These are phyloP conservation scores for Coemansia sp. DNA, from an alignment of 192 early-diverging fungal genomes.

Conservation along the genomic window DNA sequence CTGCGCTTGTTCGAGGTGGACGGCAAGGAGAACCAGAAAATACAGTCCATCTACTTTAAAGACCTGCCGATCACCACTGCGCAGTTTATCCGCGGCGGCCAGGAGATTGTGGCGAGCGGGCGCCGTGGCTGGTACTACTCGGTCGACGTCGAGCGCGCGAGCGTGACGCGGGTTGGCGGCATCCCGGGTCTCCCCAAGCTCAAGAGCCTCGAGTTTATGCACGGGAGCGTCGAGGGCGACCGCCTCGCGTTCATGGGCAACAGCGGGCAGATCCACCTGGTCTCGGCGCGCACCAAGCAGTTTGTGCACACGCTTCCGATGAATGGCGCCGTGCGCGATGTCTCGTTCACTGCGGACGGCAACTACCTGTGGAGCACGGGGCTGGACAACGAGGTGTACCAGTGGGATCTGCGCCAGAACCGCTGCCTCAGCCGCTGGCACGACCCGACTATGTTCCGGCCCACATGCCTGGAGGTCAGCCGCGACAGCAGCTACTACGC, in stretches of 20 bases:
- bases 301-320: constrained; percentile 88
- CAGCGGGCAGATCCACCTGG: constrained; percentile 80
- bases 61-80: constrained; percentile 83
- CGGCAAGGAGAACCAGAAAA: constrained; percentile 88
- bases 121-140: constrained; percentile 78
- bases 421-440: constrained; percentile 74
- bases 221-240: constrained; percentile 65
- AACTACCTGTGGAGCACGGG: constrained; percentile 75
- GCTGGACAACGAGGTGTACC: constrained; percentile 82
- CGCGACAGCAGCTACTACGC: constrained; percentile 76
- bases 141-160: constrained; percentile 77
- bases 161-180: constrained; percentile 74
- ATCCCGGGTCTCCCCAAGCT: constrained; percentile 73
- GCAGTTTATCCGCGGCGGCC: constrained; percentile 71
- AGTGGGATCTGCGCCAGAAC: constrained; percentile 79
- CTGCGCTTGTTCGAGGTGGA: constrained; percentile 87
- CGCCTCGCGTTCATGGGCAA: constrained; percentile 77
- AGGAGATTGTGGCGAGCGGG: constrained; percentile 75
- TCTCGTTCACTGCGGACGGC: constrained; percentile 80
- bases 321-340: constrained; percentile 72
- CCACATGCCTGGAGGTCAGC: constrained; percentile 69
- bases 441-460: constrained; percentile 81
- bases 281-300: constrained; percentile 77
- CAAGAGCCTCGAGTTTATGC: constrained; percentile 69
- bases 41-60: constrained; percentile 85